Percentiles rank a stretch among this genome's conserved stretches.
phyloP scores from a whole-genome alignment of 1,284 basidiomycete species.

The Ustilago tritici region DNA sequence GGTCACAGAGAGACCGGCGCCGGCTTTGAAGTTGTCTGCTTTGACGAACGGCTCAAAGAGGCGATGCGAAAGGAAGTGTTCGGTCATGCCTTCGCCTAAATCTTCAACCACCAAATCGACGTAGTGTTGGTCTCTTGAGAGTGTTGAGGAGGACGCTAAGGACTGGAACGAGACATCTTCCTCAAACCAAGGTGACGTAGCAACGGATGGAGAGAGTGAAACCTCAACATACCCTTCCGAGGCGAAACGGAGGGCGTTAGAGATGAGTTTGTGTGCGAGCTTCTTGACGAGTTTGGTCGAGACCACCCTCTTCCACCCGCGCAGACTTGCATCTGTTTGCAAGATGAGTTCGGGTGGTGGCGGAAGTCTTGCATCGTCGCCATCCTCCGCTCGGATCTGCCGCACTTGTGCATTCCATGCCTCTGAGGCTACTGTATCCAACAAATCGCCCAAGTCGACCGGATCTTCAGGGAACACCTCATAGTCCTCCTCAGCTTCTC shows the following conservation, averaged over 20 bases:
- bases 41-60: slow-evolving; percentile 58
- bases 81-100: slow-evolving; percentile 56
- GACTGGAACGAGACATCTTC: slow-evolving; percentile 13
- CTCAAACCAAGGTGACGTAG: slow-evolving; percentile 10
- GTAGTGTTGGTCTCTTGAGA: slow-evolving; percentile 15
- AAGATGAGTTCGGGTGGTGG: slow-evolving; percentile 58
- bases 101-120: slow-evolving; percentile 53
- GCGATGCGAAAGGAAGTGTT: slow-evolving; percentile 48
- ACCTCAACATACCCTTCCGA: slow-evolving; percentile 53
- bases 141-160: not conserved
- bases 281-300: slow-evolving; percentile 30
- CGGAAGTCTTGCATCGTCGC: slow-evolving; percentile 51
- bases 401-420: slow-evolving; percentile 49
- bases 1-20: slow-evolving; percentile 47
- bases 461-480: slow-evolving; percentile 34
- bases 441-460: slow-evolving; percentile 45
- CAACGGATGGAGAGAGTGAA: slow-evolving; percentile 36
- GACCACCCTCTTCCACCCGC: slow-evolving; percentile 49
- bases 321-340: slow-evolving; percentile 47
- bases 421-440: slow-evolving; percentile 42
- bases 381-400: slow-evolving; percentile 48
- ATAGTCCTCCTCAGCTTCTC: slow-evolving; percentile 31
- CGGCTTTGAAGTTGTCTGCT: slow-evolving; percentile 50
- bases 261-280: slow-evolving; percentile 53
- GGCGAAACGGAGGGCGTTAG: slow-evolving; percentile 56